Base-by-base conservation (phyloP, 179 eudicot genomes). In the Corrigiola litoralis region DNA sequence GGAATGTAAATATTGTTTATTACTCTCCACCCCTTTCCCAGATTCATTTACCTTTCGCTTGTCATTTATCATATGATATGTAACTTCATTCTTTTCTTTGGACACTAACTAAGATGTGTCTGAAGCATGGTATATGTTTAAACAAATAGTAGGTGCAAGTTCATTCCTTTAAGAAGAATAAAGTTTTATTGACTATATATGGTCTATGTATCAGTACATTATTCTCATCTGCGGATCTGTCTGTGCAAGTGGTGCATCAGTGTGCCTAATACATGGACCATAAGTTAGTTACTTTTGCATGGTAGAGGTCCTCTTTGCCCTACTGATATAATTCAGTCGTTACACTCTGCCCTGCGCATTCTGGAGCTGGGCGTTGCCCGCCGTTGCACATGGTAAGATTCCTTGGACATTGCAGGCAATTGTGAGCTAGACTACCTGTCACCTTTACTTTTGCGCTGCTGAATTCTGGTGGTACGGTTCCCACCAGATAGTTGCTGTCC, bases 341-440 rank as follows among this genome's bases (percentile, higher is more conserved):
- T 32, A 70, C 60, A 32, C 73, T 69, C 45, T 75, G 70, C 47
- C 80, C 77, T 16, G 70, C 69, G 20, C 96, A 88, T 54, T 84
- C 84, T 0, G 82, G 63, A 42, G 87, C 73, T 9, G 84, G 63
- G 14, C 89, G 85, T 52, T 88, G 96, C n/a, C 95, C 92, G 51
- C 87, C 88, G 12, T 48, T 66, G 27, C 96, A 88, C 70, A 84
- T 18, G 29, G 73, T 59, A 6, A 73, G 27, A 33, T 62, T 72
- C 11, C 24, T 28, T 1, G 86, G 88, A 74, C 96, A 88, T 29
- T 54, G 78, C 28, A 86, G 80, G 69, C 96, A 88, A 58, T 88
- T 88, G 34, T 77, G 78, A 50, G 86, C 81, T 34, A 88, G 46
- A 54, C 85, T 82, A 0, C 86, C 88, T 41, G 40, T 79, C 6